Percentiles rank a stretch among this genome's conserved stretches.
Conservation (phyloP, 352 stramenopile species). For the Globisporangium alternatum region DNA sequence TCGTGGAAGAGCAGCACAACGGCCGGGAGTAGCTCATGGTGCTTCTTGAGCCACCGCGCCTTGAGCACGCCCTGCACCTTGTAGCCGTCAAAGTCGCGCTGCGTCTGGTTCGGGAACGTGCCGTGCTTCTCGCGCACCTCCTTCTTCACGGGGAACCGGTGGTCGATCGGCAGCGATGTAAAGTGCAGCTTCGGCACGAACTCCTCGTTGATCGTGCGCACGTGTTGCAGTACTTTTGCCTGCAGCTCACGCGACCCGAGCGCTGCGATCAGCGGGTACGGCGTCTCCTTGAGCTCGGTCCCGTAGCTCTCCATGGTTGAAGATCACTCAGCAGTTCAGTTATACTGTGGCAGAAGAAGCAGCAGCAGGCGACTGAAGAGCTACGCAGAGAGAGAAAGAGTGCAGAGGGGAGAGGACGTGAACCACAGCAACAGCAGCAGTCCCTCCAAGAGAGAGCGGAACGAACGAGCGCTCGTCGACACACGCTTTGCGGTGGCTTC, state of each 20-base stretch:
- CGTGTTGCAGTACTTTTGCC: conserved; percentile 57
- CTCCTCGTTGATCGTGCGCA: conserved; percentile 79
- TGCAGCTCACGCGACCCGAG: conserved; percentile 76
- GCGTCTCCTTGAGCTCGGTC: conserved; percentile 83
- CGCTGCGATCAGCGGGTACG: conserved; percentile 80
- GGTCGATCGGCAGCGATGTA: conserved; percentile 57
- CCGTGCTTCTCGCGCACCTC: conserved; percentile 82
- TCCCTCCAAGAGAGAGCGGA: neutral
- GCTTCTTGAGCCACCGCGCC: conserved; percentile 82
- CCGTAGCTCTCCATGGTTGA: conserved; percentile 81
- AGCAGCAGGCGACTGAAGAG: neutral
- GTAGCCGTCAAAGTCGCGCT: conserved; percentile 82
- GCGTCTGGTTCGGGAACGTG: conserved; percentile 80
- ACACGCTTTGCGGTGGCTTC: conserved; percentile 5
- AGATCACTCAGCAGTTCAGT: neutral
- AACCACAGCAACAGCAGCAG: neutral
- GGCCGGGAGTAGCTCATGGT: conserved; percentile 76
- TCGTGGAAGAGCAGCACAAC: conserved; percentile 83
- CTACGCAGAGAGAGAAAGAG: neutral
- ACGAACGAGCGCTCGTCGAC: conserved; percentile 6
- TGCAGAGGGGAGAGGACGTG: neutral
- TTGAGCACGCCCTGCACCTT: conserved; percentile 72
- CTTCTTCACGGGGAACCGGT: conserved; percentile 83
- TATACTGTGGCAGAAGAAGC: neutral
- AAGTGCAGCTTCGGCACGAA: conserved; percentile 82